Evolutionary conservation across 495 filamentous ascomycete genomes (phyloP).

Genomic region (Mytilinidion resinicola): DNA sequence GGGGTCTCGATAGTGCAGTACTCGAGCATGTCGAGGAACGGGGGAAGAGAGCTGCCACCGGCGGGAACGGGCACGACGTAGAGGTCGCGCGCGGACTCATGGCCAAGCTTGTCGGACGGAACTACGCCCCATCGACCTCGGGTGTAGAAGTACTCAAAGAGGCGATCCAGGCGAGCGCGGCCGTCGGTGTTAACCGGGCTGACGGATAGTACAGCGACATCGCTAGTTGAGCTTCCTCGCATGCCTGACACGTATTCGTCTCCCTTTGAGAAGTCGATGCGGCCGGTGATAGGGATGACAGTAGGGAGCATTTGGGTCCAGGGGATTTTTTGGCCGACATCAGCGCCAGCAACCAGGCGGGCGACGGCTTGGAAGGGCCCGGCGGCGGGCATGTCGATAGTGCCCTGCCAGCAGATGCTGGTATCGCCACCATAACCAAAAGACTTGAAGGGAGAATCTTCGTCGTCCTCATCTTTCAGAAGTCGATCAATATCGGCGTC

Average conservation of each 20-base stretch:
- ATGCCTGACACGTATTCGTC: constrained; percentile 84
- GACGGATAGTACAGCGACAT: constrained; percentile 57
- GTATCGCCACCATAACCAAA: constrained; percentile 62
- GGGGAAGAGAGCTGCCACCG: constrained; percentile 36
- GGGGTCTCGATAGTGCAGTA: constrained; percentile 64
- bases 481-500: constrained; percentile 90
- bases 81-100: constrained; percentile 33
- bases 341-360: constrained; percentile 76
- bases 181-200: constrained; percentile 46
- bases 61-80: constrained; percentile 39
- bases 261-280: constrained; percentile 72
- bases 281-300: constrained; percentile 67
- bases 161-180: constrained; percentile 52
- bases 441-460: constrained; percentile 72
- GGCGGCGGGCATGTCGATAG: constrained; percentile 66
- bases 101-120: constrained; percentile 51
- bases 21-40: constrained; percentile 71
- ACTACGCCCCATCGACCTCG: constrained; percentile 82
- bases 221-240: constrained; percentile 63
- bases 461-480: constrained; percentile 76
- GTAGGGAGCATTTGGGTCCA: constrained; percentile 68
- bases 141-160: constrained; percentile 73
- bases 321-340: constrained; percentile 53
- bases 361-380: constrained; percentile 68
- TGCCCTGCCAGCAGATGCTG: constrained; percentile 69